Base-by-base conservation (phyloP, 2,329 filamentous ascomycete genomes). In the Penicillium sp. region DNA sequence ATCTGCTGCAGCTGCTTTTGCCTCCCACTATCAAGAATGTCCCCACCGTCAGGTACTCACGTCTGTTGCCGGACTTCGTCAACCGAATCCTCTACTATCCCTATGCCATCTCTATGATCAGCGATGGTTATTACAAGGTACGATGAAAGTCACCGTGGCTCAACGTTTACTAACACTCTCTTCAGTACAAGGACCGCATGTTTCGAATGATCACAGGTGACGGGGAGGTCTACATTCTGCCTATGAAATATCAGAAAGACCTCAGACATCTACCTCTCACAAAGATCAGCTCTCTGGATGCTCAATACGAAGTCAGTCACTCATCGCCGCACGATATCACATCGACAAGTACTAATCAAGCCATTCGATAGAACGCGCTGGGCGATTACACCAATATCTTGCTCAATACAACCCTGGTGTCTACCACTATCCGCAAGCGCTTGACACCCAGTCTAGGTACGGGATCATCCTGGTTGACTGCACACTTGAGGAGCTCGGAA, bases 181-280 rank as follows among this genome's bases (percentile, higher is more conserved):
- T 39, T n/a, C 45, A 70, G 68, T 70, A 66, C 55, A 66, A 61
- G 39, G 55, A 67, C 22, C 53, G 32, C 4, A 63, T 68, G 2
- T 71, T 64, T 45, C 62, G 66, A 4, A 57, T 71, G 24, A 58
- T 68, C 22, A 70, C 67, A 14, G 54, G 63, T 2, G 67, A 71
- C 49, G 64, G 64, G 9, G 67, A 71, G 49, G 36, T 71, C 24
- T 54, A 69, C 8, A 59, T 71, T 3, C 48, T 71, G 43, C 68
- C 69, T 11, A 47, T 52, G 4, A 67, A 59, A 18, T 71, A 71
- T 45, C 54, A 66, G 4, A 45, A 62, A 29, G 66, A 70, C 40
- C 46, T 71, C 7, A 61, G 58, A 24, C 49, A 57, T 16, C 9
- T 66, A 4, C 52, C 59, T 14, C 46, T 57, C 5, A 58, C 56